Evolutionary conservation across 805 yeast species (phyloP).

Genomic region (Zygoascus biomembranicola): DNA sequence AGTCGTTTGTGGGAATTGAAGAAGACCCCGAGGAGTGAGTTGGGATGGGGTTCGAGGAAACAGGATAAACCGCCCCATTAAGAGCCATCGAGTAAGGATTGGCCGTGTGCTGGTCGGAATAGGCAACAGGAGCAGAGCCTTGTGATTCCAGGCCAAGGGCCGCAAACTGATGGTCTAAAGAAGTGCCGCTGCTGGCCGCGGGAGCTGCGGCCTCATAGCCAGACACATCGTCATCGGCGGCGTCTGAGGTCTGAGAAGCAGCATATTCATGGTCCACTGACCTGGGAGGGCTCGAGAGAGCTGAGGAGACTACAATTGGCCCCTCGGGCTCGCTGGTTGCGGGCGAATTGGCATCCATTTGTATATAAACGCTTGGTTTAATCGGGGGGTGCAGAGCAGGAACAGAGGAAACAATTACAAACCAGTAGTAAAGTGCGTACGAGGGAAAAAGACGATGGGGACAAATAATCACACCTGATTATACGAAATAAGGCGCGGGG

Average conservation of each 20-base stretch:
- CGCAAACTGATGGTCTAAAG: not conserved
- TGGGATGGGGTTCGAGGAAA: not conserved
- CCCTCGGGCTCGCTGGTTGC: not conserved
- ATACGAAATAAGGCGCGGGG: too few relatives aligned
- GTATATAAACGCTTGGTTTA: not conserved
- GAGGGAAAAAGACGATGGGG: too few relatives aligned
- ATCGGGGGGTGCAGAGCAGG: not conserved
- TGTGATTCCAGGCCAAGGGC: not conserved
- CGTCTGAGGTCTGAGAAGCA: not conserved
- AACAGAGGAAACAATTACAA: too few relatives aligned
- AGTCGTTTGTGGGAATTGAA: not conserved
- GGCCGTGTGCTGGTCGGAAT: not conserved
- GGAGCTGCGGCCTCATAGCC: too few relatives aligned
- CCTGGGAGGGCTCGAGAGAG: not conserved
- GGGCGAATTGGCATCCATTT: not conserved
- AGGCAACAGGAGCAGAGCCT: not conserved
- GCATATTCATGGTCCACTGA: not conserved
- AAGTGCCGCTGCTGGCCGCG: not conserved
- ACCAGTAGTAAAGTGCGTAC: too few relatives aligned
- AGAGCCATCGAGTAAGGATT: not conserved
- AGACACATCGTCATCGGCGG: not conserved
- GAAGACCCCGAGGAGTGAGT: not conserved
- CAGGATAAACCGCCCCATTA: not conserved
- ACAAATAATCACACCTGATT: too few relatives aligned
- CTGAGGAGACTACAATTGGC: not conserved